Evolutionary conservation across 371 early-diverging fungal genomes (phyloP), one percentile per base, ranked within the genome.

Genomic region (Apophysomyces variabilis): DNA sequence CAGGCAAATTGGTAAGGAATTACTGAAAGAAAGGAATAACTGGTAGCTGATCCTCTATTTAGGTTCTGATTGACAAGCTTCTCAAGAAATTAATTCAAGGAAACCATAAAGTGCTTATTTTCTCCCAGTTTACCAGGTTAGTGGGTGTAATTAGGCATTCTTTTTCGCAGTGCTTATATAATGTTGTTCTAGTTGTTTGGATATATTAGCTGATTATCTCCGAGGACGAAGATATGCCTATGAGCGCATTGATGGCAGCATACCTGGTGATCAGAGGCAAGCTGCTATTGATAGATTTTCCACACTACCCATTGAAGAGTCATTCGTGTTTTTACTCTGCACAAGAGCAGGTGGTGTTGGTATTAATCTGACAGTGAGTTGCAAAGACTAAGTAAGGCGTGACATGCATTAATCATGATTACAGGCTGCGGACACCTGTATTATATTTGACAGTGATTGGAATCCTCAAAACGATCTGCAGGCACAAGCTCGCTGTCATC

Each of bases 401-500:
- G 26, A 12, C 7, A 16, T 50, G 57, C 41, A 16, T 35, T 32
- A 58, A 54, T 4, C 16, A n/a, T 39, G 38, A 2, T 36, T n/a
- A 21, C 61, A 77, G 73, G 94, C 95, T 14, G 97, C 99, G 7
- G 97, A 97, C 74, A 96, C 96, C 0, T 95, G 95, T 62, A 93
- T 97, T 59, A 95, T 98, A 62, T 96, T 90, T 78, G 98, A 99
- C 81, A 92, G 92, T 65, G 98, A 99, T 72, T 97, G 96, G 96
- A 99, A 97, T 77, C 98, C 98, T 16, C 96, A 97, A 77, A 95
- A 94, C 74, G 99, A 99, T 77, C 73, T 96, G 62, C 97, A 99
- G 79, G 99, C 99, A 1, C 92, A 95, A 72, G 93, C 93, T 12
- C 87, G 98, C 64, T 94, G 93, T 64, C 96, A 97, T 79, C 89